A percentile compares a stretch with the other conserved stretches of the same genome.
These are phyloP conservation scores for Raphanus raphanistrum DNA, from an alignment of 345 rosid species.

Conservation along the genomic window DNA sequence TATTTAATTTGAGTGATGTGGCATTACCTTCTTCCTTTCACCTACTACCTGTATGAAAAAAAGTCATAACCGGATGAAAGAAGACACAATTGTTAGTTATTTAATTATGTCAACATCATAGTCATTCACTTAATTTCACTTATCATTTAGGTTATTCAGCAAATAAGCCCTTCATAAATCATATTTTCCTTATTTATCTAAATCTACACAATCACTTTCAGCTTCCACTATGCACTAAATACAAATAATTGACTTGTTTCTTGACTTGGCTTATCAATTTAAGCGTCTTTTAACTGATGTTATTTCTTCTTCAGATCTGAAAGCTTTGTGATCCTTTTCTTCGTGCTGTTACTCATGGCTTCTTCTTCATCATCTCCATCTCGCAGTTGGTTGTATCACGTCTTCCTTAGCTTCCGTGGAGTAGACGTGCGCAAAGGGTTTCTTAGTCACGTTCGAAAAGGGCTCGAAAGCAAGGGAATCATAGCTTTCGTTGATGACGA, in stretches of 20 bases:
- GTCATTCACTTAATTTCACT: too few species aligned
- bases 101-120: too few species aligned
- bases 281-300: not conserved
- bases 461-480: not conserved
- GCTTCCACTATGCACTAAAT: not conserved
- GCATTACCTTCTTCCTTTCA: too few species aligned
- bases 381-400: not conserved
- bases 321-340: not conserved
- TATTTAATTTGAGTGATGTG: too few species aligned
- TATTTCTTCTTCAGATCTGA: not conserved
- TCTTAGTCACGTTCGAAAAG: not conserved
- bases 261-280: not conserved
- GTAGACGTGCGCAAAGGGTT: not conserved
- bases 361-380: not conserved
- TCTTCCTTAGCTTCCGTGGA: not conserved
- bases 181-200: too few species aligned
- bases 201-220: not conserved
- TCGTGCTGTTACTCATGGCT: not conserved
- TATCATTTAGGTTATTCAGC: too few species aligned
- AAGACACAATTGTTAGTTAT: too few species aligned
- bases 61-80: too few species aligned
- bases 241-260: too few species aligned
- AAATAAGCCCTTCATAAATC: too few species aligned
- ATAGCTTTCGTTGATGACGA: not conserved
- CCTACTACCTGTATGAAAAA: too few species aligned